Evolutionary conservation across 371 early-diverging fungal species (phyloP).

Genomic region (Saksenaea vasiformis): DNA sequence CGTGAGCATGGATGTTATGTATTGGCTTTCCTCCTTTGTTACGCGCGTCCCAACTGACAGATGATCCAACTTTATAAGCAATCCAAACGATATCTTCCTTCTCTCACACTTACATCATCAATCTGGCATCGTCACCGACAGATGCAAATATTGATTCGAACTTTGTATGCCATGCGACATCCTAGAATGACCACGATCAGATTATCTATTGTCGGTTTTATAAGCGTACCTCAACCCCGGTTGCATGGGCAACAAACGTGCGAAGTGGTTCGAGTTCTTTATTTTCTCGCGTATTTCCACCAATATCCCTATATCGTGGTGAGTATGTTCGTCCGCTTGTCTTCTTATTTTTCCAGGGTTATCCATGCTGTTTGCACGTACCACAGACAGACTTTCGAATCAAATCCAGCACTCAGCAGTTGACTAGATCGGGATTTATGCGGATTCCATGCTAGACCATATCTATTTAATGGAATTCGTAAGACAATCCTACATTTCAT

Average conservation of each 20-base stretch:
- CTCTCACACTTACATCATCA: slow-evolving; percentile 73
- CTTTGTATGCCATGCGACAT: slow-evolving; percentile 90
- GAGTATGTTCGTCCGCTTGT: neutral
- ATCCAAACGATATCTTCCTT: neutral
- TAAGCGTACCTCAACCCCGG: slow-evolving; percentile 81
- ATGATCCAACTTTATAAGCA: neutral
- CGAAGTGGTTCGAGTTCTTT: slow-evolving; percentile 72
- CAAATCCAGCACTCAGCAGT: slow-evolving; percentile 82
- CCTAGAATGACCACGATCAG: slow-evolving; percentile 44
- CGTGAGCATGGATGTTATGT: slow-evolving; percentile 85
- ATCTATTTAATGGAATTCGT: slow-evolving; percentile 38
- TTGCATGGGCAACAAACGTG: slow-evolving; percentile 82
- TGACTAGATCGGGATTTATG: slow-evolving; percentile 60
- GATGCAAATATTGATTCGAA: slow-evolving; percentile 89
- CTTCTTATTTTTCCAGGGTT: too few relatives aligned
- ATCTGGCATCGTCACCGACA: slow-evolving; percentile 93
- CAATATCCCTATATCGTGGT: slow-evolving; percentile 37
- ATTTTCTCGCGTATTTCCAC: slow-evolving; percentile 62
- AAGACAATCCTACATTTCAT: neutral
- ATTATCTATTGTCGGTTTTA: slow-evolving; percentile 3
- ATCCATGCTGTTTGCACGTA: slow-evolving; percentile 14
- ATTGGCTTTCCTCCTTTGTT: slow-evolving; percentile 62
- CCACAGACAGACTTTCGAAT: slow-evolving; percentile 88
- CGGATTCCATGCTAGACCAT: slow-evolving; percentile 82
- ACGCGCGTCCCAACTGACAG: slow-evolving; percentile 72